Evolutionary conservation across 1,139 yeast genomes (phyloP).

Genomic region (Geotrichum aggregatum): DNA sequence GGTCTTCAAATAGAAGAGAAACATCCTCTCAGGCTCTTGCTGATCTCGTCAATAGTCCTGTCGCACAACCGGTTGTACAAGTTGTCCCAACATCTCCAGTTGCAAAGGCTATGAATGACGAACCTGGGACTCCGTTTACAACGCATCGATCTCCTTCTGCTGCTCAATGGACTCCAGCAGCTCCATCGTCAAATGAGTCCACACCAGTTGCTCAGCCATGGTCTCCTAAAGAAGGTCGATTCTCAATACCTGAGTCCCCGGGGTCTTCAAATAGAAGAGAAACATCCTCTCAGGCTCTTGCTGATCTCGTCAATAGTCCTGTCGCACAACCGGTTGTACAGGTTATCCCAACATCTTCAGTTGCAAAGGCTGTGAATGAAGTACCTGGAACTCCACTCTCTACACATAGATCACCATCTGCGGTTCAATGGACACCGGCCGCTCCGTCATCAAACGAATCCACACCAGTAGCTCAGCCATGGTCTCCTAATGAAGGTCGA

Average conservation of each 20-base stretch:
- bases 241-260: neutral
- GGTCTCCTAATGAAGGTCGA: slow-evolving; percentile 8
- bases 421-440: slow-evolving; percentile 9
- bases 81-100: too few species aligned
- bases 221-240: slow-evolving; percentile 6
- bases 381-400: neutral
- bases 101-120: too few species aligned
- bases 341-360: neutral
- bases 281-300: neutral
- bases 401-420: neutral
- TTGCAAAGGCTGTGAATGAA: neutral
- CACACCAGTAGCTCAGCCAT: slow-evolving; percentile 4
- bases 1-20: too few species aligned
- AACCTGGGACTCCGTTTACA: neutral
- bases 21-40: too few species aligned
- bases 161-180: slow-evolving; percentile 4
- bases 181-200: slow-evolving; percentile 9
- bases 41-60: too few species aligned
- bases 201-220: slow-evolving; percentile 4
- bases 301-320: neutral
- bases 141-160: neutral
- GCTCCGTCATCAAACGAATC: slow-evolving; percentile 8
- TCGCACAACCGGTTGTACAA: too few species aligned
- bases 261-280: too few species aligned
- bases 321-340: neutral